Evolutionary conservation across 257 asterid genomes (phyloP), one percentile per base, ranked within the genome.

Genomic region (Henckelia pumila): DNA sequence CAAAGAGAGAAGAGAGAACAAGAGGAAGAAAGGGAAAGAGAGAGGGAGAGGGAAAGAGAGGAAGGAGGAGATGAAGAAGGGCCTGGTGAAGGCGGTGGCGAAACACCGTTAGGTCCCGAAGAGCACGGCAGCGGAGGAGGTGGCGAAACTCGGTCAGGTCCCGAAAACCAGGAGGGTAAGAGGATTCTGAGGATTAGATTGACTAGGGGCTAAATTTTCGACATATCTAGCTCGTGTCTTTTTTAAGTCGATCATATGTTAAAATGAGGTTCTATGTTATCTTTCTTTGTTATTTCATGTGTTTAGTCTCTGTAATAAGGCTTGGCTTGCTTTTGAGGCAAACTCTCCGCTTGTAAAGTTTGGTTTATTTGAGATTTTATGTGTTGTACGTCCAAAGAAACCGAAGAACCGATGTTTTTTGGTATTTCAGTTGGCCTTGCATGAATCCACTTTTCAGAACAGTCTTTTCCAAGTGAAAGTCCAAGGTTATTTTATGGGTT

Each of bases 11-110:
- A 40, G 60, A 55, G 17, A 37, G 29, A 11, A 17, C 26, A 2
- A 8, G 58, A 65, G 22, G 35, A 30, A 60, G 37, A 56, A 8
- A 63, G 33, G 21, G 80, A 64, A 22, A 55, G 37, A 17, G 67
- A 17, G 3, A 53, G 26, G 59, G 19, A 53, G 28, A 60, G 25
- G 30, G 55, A 68, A 4, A 61, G 52, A 59, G 70, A 55, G 20
- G 80, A 21, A 17, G 75, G n/a, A 1, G 21, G 24, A 5, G 25
- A 47, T 24, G 30, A 24, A 13, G 60, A 32, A n/a, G 74, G 29
- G 14, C 56, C 13, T 2, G 20, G 33, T n/a, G n/a, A n/a, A n/a
- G n/a, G n/a, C n/a, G 53, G 50, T 16, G 53, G 55, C 17, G 55
- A 17, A 16, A 47, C 55, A 17, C 21, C 8, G 21, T 16, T 5